Evolutionary conservation across 1,139 yeast species (phyloP), one percentile per base, ranked within the genome.

Genomic region (Geotrichum phurueaensis): DNA sequence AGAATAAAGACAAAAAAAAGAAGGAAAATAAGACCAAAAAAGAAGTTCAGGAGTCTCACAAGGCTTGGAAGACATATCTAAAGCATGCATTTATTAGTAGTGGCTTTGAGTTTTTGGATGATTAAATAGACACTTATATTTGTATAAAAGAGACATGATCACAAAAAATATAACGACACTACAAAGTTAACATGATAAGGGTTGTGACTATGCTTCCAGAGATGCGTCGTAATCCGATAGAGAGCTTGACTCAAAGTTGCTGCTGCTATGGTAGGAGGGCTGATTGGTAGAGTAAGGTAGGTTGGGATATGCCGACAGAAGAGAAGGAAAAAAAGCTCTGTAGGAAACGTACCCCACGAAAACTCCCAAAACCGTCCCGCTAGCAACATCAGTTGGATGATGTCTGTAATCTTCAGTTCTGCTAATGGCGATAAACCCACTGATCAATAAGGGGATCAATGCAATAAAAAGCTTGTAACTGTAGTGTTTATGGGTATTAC

Each of bases 381-480:
- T 71, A 1, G 82, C 65, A 20, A 89, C 81, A 70, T 89, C 96
- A 48, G 81, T 75, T 68, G 84, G 85, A 71, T 87, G 91, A 69
- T 89, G 96, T 68, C 92, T 77, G 70, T 87, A 87, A 70, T 89
- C 96, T 68, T 85, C 59, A 13, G 51, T 43, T 47, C 64, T 58
- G 51, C 58, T 55, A 18, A 60, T 56, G 12, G 62, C 64, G 10
- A 62, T 52, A 33, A 45, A 58, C 2, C 55, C 12, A 6, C 61
- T 56, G 22, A 62, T 54, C 43, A 62, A 15, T 6, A 56, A 49
- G 6, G 64, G 61, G 2, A 52, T 52, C 23, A 51, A 18, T 29
- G 73, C 69, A 27, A 72, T 29, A 39, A 72, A 64, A 27, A 69
- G 66, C 62, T 69, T 69, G 60, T 67, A 69, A 10, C 69, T 63